phyloP scores from a whole-genome alignment of 306 rosid species.

The Quillaja saponaria region DNA sequence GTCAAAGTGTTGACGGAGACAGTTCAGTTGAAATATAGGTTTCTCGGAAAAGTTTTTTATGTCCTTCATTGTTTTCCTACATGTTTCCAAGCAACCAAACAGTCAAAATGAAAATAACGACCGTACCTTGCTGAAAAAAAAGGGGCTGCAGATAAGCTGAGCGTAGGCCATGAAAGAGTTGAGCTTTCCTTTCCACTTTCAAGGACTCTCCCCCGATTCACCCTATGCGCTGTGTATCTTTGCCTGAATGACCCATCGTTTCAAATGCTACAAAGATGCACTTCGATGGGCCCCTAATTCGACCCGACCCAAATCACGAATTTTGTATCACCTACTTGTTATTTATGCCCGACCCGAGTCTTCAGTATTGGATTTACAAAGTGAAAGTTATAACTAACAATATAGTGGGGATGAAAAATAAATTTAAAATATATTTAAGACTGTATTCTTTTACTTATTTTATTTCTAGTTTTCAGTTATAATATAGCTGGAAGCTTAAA shows the following conservation, averaged over 20 bases:
- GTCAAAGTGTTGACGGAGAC: not conserved
- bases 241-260: not conserved
- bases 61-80: not conserved
- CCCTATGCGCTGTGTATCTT: not conserved
- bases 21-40: not conserved
- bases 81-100: conserved; percentile 12
- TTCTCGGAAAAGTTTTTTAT: not conserved
- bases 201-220: not conserved
- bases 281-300: not conserved
- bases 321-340: too few species aligned
- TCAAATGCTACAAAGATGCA: too few species aligned
- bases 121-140: conserved; percentile 30
- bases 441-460: too few species aligned
- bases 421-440: too few species aligned
- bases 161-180: conserved; percentile 29
- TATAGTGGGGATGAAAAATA: too few species aligned
- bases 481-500: too few species aligned
- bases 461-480: too few species aligned
- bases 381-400: too few species aligned
- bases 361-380: too few species aligned
- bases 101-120: not conserved
- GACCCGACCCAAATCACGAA: not conserved
- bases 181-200: too few species aligned
- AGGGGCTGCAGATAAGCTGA: conserved; percentile 23
- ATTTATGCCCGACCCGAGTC: too few species aligned